Percentiles rank a stretch among this genome's conserved stretches.
Evolutionary conservation across 768 basidiomycete species (phyloP).

Genomic region (Tulasnella calospora): DNA sequence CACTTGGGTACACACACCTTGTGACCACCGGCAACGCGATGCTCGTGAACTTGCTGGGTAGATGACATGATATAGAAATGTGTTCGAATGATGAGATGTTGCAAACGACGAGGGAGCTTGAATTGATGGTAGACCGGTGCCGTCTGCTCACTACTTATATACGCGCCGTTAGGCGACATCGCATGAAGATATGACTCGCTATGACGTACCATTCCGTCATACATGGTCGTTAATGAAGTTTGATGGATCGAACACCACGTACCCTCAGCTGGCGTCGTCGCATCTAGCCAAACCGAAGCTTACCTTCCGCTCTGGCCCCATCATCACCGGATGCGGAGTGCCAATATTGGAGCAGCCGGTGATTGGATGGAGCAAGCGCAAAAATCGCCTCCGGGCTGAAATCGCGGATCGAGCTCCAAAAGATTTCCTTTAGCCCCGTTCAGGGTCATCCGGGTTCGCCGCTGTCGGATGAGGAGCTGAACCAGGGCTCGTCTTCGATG

Average conservation of each 20-base stretch:
- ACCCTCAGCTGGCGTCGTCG: background rate
- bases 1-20: conserved; percentile 18
- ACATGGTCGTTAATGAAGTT: background rate
- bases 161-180: background rate
- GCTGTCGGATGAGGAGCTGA: background rate
- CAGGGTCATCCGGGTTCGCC: background rate
- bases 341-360: background rate
- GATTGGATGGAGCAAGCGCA: background rate
- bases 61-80: background rate
- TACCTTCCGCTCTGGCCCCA: background rate
- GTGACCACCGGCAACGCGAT: conserved; percentile 34
- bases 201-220: background rate
- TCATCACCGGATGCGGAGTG: background rate
- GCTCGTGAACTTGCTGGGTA: background rate
- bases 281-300: background rate
- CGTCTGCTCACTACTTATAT: background rate
- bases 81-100: background rate
- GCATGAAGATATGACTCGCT: background rate
- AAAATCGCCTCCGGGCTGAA: background rate
- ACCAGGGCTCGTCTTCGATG: background rate
- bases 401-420: background rate
- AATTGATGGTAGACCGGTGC: background rate
- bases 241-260: background rate
- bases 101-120: background rate
- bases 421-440: background rate